These are phyloP conservation scores for Coemansia sp. DNA, from an alignment of 192 early-diverging fungal species.

Conservation along the genomic window DNA sequence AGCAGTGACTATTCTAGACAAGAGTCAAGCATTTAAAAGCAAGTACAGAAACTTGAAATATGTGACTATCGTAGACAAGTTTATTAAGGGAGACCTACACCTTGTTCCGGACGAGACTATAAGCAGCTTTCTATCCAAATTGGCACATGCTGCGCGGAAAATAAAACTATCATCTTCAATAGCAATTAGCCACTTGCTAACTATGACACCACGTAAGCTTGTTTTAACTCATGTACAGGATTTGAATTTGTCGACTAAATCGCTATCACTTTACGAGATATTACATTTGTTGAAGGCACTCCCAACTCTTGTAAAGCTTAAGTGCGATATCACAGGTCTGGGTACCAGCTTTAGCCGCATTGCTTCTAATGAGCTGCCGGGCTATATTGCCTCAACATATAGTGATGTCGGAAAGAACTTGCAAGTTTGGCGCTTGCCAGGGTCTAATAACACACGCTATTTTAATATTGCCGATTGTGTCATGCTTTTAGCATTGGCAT, in stretches of 20 bases:
- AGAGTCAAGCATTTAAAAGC: background rate
- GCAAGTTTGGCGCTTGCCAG: background rate
- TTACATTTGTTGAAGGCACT: background rate
- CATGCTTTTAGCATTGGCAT: conserved; percentile 3
- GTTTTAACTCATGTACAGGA: background rate
- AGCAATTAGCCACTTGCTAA: background rate
- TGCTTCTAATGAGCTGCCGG: background rate
- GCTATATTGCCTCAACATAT: background rate
- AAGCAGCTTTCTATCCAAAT: background rate
- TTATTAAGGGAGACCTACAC: background rate
- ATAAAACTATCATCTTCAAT: background rate
- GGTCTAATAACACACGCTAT: background rate
- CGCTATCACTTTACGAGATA: background rate
- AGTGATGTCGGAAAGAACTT: background rate
- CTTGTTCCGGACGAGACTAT: background rate
- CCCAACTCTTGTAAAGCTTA: background rate
- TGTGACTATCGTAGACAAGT: background rate
- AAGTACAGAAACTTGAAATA: background rate
- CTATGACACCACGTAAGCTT: background rate
- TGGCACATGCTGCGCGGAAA: too few species aligned
- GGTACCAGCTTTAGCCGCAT: background rate
- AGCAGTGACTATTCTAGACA: background rate
- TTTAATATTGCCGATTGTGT: background rate
- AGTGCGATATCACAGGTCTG: background rate
- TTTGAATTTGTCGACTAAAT: background rate